Percentiles rank a stretch among this genome's conserved stretches.
phyloP scores from a whole-genome alignment of 148 eudicot genomes.

The Agrostemma githago region DNA sequence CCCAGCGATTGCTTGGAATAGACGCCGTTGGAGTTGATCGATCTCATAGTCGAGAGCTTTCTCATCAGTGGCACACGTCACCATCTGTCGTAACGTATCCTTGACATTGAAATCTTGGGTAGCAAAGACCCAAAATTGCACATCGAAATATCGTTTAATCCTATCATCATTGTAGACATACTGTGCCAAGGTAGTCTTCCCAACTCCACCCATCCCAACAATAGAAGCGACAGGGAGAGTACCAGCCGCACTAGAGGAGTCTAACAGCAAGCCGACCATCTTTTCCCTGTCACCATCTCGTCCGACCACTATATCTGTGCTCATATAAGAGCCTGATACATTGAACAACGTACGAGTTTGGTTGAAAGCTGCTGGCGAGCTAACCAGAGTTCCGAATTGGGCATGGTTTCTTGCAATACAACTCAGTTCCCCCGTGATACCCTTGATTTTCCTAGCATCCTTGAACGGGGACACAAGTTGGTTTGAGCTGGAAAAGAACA shows the following conservation, averaged over 20 bases:
- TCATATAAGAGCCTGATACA: background rate
- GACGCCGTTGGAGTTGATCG: background rate
- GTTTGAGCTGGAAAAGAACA: conserved; percentile 2
- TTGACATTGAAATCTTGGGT: background rate
- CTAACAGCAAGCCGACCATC: background rate
- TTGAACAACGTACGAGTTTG: background rate
- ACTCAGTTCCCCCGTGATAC: background rate
- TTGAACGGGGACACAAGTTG: conserved; percentile 2
- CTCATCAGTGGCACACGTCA: background rate
- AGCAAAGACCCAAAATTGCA: background rate
- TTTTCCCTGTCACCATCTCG: conserved; percentile 5
- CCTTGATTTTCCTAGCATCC: background rate
- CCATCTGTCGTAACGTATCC: background rate
- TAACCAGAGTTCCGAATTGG: background rate
- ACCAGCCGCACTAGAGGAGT: background rate
- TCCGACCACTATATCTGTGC: conserved; percentile 7
- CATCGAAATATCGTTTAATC: background rate
- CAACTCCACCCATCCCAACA: conserved; percentile 7
- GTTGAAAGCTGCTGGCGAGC: background rate
- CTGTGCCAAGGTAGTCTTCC: conserved; percentile 6
- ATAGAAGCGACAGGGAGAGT: conserved; percentile 3
- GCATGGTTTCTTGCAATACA: background rate
- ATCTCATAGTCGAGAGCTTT: background rate
- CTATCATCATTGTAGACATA: conserved; percentile 9
- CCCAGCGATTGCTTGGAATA: background rate